Conservation (phyloP, 202 grass and related monocot species). For the Elaeis oleifera region DNA sequence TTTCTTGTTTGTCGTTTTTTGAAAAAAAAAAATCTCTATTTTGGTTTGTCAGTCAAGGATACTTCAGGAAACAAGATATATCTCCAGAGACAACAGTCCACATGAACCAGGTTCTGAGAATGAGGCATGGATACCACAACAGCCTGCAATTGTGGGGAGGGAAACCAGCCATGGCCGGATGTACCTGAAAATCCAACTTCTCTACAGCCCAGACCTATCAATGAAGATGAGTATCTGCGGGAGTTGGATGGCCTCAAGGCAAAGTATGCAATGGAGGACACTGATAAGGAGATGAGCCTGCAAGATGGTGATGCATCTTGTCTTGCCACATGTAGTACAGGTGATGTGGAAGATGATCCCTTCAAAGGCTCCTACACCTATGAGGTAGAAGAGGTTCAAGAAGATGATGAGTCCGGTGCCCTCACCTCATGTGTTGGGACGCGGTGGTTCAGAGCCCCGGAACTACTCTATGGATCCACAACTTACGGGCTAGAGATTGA, state of each 20-base stretch:
- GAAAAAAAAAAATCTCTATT: no score
- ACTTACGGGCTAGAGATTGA: constrained; percentile 73
- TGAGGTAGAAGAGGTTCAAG: constrained; percentile 40
- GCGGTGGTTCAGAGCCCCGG: constrained; percentile 80
- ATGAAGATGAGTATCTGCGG: constrained; percentile 62
- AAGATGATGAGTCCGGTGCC: constrained; percentile 40
- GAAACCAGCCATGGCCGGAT: constrained; percentile 18
- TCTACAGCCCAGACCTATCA: constrained; percentile 18
- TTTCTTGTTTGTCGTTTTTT: no score
- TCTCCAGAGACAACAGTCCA: constrained; percentile 14
- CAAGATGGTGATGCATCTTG: constrained; percentile 74
- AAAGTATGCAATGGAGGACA: constrained; percentile 47
- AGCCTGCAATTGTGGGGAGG: neutral
- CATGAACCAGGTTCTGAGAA: constrained; percentile 28
- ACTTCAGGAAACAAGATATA: constrained; percentile 38
- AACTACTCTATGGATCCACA: constrained; percentile 90
- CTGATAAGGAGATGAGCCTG: constrained; percentile 59
- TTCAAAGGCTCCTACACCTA: constrained; percentile 55
- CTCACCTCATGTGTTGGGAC: constrained; percentile 89
- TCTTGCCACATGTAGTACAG: constrained; percentile 80
- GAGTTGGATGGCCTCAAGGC: constrained; percentile 56
- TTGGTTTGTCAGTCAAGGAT: constrained; percentile 49
- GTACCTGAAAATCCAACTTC: constrained; percentile 11
- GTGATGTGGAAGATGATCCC: constrained; percentile 63
- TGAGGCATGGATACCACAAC: constrained; percentile 35